A percentile compares a stretch with the other conserved stretches of the same genome.
Conservation (phyloP, 1,139 yeast species). For the Taiozyma onychis region DNA sequence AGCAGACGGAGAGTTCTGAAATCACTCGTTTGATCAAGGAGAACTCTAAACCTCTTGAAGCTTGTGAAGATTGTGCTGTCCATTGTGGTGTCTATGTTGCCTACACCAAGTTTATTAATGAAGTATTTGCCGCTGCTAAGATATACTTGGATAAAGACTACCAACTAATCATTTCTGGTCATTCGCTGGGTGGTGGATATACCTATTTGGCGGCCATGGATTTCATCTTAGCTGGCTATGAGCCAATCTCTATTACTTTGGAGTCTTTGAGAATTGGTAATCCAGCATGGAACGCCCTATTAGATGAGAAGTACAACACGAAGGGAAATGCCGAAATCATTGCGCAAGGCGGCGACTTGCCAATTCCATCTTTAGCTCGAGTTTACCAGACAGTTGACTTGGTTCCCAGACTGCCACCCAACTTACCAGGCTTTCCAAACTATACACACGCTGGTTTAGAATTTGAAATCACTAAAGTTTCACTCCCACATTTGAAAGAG, state of each 20-base stretch:
- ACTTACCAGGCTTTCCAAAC: conserved; percentile 15
- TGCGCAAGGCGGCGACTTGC: conserved; percentile 23
- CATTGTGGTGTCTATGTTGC: conserved; percentile 50
- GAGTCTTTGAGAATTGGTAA: conserved; percentile 67
- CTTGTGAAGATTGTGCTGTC: conserved; percentile 38
- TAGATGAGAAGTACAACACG: conserved; percentile 42
- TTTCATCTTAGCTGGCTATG: conserved; percentile 42
- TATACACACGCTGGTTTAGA: conserved; percentile 45
- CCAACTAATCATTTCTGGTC: conserved; percentile 55
- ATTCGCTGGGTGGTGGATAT: conserved; percentile 70
- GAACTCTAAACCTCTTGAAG: conserved; percentile 1
- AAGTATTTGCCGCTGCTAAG: conserved; percentile 32
- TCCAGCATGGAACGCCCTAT: conserved; percentile 39
- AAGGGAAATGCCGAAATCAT: conserved; percentile 24
- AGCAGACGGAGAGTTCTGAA: neutral
- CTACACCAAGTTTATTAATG: conserved; percentile 34
- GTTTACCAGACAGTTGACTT: conserved; percentile 50
- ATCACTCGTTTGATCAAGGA: neutral
- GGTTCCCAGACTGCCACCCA: conserved; percentile 53
- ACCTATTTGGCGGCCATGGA: conserved; percentile 60
- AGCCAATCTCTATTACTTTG: conserved; percentile 49
- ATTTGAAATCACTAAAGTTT: conserved; percentile 38
- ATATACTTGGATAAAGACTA: conserved; percentile 34
- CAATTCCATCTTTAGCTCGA: conserved; percentile 34
- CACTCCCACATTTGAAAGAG: conserved; percentile 38